Evolutionary conservation across 306 rosid species (phyloP).

Genomic region (Delonix regia): DNA sequence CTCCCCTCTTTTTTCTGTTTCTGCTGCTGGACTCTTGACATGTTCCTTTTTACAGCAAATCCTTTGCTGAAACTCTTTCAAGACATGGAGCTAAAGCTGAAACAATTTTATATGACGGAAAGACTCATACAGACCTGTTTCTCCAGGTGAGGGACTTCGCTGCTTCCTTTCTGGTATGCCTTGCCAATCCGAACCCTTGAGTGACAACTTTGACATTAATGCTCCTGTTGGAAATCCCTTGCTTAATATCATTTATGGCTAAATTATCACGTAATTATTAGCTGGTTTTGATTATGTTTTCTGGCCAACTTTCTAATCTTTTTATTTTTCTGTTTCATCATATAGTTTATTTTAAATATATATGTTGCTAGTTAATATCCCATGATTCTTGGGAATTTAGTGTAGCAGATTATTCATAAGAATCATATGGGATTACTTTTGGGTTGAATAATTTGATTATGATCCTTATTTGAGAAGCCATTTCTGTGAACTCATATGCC

Average conservation of each 20-base stretch:
- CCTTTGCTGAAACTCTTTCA: conserved; percentile 79
- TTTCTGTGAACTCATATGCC: conserved; percentile 22
- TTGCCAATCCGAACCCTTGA: not conserved
- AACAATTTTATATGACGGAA: conserved; percentile 74
- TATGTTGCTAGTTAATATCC: no score
- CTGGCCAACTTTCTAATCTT: no score
- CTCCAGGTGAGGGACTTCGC: conserved; percentile 67
- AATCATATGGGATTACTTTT: no score
- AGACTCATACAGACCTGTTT: conserved; percentile 93
- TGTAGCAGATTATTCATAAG: no score
- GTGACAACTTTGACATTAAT: not conserved
- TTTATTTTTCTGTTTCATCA: no score
- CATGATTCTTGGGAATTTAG: no score
- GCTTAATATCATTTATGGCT: no score
- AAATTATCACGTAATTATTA: no score
- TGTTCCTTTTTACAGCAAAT: conserved; percentile 54
- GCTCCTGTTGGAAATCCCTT: no score
- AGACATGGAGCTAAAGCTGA: conserved; percentile 74
- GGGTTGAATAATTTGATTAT: not conserved
- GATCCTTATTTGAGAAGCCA: not conserved
- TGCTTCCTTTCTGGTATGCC: conserved; percentile 18
- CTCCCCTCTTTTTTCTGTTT: not conserved
- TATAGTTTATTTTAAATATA: no score
- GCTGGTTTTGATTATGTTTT: no score
- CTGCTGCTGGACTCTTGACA: conserved; percentile 18